Evolutionary conservation across 1,284 basidiomycete genomes (phyloP).

Genomic region (Ganoderma leucocontextum): DNA sequence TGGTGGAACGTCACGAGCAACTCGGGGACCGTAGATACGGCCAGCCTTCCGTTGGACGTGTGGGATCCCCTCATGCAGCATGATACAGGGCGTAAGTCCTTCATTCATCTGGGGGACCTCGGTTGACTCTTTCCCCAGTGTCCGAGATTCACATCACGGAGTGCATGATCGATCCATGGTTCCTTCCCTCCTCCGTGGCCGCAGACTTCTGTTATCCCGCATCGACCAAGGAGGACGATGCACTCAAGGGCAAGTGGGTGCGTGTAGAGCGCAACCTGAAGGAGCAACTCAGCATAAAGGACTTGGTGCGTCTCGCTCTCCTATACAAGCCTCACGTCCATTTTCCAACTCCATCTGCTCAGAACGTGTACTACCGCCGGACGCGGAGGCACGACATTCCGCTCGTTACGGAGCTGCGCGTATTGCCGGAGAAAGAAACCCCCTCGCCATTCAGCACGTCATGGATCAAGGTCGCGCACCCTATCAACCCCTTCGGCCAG

Average conservation of each 20-base stretch:
- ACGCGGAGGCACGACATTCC: slow-evolving; percentile 82
- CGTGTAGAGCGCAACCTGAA: slow-evolving; percentile 83
- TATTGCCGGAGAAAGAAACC: slow-evolving; percentile 60
- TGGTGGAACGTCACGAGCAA: slow-evolving; percentile 75
- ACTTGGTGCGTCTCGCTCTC: slow-evolving; percentile 28
- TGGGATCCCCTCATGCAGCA: slow-evolving; percentile 87
- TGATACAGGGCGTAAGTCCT: slow-evolving; percentile 66
- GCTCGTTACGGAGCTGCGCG: slow-evolving; percentile 67
- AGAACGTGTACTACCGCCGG: slow-evolving; percentile 87
- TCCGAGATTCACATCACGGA: slow-evolving; percentile 80
- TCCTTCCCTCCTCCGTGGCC: slow-evolving; percentile 43
- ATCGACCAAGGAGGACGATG: slow-evolving; percentile 77
- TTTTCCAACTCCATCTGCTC: slow-evolving; percentile 13
- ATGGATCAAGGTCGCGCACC: slow-evolving; percentile 63
- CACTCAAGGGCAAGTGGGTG: slow-evolving; percentile 89
- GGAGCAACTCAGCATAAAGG: slow-evolving; percentile 51
- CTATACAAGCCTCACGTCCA: not conserved
- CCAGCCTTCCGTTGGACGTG: slow-evolving; percentile 80
- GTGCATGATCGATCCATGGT: slow-evolving; percentile 74
- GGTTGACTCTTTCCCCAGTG: slow-evolving; percentile 51
- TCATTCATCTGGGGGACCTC: not conserved
- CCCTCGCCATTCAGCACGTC: slow-evolving; percentile 52
- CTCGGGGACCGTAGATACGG: slow-evolving; percentile 45
- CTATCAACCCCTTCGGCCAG: slow-evolving; percentile 38
- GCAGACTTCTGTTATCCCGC: slow-evolving; percentile 70